A percentile compares a stretch with the other conserved stretches of the same genome.
These are phyloP conservation scores for Coemansia sp. DNA, from an alignment of 192 early-diverging fungal species.

Conservation along the genomic window DNA sequence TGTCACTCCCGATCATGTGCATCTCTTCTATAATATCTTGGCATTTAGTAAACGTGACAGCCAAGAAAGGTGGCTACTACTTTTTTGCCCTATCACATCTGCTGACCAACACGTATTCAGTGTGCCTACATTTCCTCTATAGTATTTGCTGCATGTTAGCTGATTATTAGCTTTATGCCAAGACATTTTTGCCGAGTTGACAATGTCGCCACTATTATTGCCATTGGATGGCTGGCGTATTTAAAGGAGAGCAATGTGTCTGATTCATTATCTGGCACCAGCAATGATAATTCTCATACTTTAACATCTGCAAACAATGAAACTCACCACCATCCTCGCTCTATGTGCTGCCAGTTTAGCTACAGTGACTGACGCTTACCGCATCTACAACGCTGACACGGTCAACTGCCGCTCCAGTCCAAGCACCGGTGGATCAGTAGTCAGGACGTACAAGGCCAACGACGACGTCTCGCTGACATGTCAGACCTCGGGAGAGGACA, in stretches of 20 bases:
- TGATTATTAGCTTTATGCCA: neutral
- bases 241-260: neutral
- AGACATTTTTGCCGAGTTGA: constrained; percentile 14
- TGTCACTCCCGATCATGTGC: too few relatives aligned
- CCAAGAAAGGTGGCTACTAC: too few relatives aligned
- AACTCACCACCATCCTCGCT: constrained; percentile 11
- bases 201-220: constrained; percentile 14
- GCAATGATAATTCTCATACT: neutral
- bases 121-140: neutral
- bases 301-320: constrained; percentile 7
- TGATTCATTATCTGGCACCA: too few relatives aligned
- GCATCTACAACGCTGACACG: constrained; percentile 22
- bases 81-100: neutral
- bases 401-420: constrained; percentile 36
- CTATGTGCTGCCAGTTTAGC: constrained; percentile 17
- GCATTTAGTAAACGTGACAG: too few relatives aligned
- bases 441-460: constrained; percentile 21
- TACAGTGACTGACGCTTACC: constrained; percentile 13
- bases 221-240: neutral
- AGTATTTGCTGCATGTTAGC: neutral
- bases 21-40: too few relatives aligned
- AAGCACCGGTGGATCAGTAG: constrained; percentile 24
- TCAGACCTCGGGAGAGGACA: constrained; percentile 35
- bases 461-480: constrained; percentile 38
- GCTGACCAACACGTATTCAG: neutral